Conservation (phyloP, 495 filamentous ascomycete species). For the Bathelium albidoporum region DNA sequence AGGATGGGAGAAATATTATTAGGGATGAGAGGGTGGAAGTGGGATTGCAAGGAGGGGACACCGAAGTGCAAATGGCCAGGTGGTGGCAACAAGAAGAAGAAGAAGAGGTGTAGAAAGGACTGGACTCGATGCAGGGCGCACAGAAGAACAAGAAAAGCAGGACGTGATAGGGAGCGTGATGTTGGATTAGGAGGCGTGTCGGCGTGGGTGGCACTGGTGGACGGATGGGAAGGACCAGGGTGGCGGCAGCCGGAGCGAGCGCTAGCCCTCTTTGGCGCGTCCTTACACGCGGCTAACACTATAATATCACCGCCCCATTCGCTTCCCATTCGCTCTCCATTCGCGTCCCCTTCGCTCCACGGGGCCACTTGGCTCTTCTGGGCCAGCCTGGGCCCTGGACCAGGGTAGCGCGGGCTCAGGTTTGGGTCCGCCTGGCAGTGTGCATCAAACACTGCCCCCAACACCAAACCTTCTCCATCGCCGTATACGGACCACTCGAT, state of each 20-base stretch:
- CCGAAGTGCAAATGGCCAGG: not conserved
- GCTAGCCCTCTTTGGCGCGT: not conserved
- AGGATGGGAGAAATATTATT: constrained; percentile 1
- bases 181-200: constrained; percentile 1
- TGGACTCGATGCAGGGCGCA: not conserved
- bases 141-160: not conserved
- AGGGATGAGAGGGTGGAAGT: not conserved
- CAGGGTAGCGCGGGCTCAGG: too few species aligned
- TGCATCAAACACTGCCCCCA: not conserved
- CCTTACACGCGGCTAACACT: too few species aligned
- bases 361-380: too few species aligned
- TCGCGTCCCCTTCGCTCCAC: too few species aligned
- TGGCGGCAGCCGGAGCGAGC: not conserved
- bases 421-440: too few species aligned
- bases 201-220: not conserved
- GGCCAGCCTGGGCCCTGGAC: too few species aligned
- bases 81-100: not conserved
- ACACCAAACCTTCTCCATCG: not conserved
- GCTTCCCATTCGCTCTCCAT: too few species aligned
- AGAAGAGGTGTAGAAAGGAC: not conserved
- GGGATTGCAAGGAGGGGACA: not conserved
- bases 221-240: not conserved
- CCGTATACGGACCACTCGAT: not conserved
- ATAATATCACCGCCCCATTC: too few species aligned
- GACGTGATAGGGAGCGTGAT: not conserved